Percentiles rank a stretch among this genome's conserved stretches.
Evolutionary conservation across 768 basidiomycete genomes (phyloP).

Genomic region (Serendipita indica): DNA sequence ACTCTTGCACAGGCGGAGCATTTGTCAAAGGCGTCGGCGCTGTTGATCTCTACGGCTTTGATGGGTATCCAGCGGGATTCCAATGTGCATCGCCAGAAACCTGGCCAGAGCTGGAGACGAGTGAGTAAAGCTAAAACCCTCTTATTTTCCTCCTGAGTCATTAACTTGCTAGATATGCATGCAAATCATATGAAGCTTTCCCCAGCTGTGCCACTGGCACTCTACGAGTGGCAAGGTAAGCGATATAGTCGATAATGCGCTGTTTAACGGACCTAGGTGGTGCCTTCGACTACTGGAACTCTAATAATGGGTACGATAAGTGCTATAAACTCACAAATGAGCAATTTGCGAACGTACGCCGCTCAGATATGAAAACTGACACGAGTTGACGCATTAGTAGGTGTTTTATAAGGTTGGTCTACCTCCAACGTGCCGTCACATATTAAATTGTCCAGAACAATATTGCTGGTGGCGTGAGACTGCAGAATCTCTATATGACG

Average conservation of each 20-base stretch:
- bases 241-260: too few relatives aligned
- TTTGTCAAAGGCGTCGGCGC: constrained; percentile 17
- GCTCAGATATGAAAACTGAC: not conserved
- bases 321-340: constrained; percentile 18
- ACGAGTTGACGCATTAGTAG: not conserved
- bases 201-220: not conserved
- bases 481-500: constrained; percentile 18
- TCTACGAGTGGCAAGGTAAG: not conserved
- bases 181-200: not conserved
- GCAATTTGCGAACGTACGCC: constrained; percentile 19
- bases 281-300: constrained; percentile 18
- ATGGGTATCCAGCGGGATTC: constrained; percentile 18
- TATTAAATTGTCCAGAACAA: constrained; percentile 18
- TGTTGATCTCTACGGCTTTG: constrained; percentile 19
- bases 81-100: constrained; percentile 15
- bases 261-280: too few relatives aligned
- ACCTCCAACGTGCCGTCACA: not conserved
- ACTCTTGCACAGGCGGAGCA: constrained; percentile 9
- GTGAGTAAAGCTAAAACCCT: not conserved
- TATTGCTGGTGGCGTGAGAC: constrained; percentile 16
- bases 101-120: constrained; percentile 14
- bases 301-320: constrained; percentile 18
- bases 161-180: not conserved
- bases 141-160: not conserved
- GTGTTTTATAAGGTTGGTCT: constrained; percentile 12